Percentiles rank a stretch among this genome's conserved stretches.
Conservation (phyloP, 371 early-diverging fungal genomes). For the Actinomucor elegans region DNA sequence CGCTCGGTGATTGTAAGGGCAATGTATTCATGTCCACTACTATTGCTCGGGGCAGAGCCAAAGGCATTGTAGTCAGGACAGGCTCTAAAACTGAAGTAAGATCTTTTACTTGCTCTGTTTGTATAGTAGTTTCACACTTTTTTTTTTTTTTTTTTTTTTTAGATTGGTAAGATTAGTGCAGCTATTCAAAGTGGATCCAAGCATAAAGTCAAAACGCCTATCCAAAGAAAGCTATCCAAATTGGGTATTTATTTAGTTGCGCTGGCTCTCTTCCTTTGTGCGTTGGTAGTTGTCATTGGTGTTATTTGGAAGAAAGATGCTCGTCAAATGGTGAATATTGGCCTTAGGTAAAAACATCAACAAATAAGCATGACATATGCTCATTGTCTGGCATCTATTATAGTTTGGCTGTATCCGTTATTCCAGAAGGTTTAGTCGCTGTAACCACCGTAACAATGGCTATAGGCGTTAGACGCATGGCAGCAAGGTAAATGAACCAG, state of each 20-base stretch:
- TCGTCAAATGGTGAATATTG: slow-evolving; percentile 43
- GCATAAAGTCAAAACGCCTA: slow-evolving; percentile 69
- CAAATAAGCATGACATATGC: too few relatives aligned
- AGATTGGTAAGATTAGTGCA: slow-evolving; percentile 89
- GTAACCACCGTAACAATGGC: slow-evolving; percentile 95
- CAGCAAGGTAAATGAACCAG: slow-evolving; percentile 65
- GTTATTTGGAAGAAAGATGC: slow-evolving; percentile 64
- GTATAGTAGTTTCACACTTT: too few relatives aligned
- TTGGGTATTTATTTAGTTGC: slow-evolving; percentile 74
- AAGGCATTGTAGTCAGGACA: slow-evolving; percentile 75
- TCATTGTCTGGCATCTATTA: not conserved
- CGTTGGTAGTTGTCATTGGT: slow-evolving; percentile 81
- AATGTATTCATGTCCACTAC: slow-evolving; percentile 75
- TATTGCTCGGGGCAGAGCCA: slow-evolving; percentile 68
- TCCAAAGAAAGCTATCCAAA: slow-evolving; percentile 71
- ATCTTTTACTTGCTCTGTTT: not conserved
- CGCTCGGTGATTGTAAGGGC: slow-evolving; percentile 72
- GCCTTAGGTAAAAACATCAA: slow-evolving; percentile 52
- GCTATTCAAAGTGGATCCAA: slow-evolving; percentile 77
- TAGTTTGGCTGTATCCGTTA: slow-evolving; percentile 83
- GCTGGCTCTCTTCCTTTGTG: slow-evolving; percentile 79
- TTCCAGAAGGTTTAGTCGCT: slow-evolving; percentile 95
- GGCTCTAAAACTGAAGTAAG: slow-evolving; percentile 73
- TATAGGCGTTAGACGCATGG: slow-evolving; percentile 89
- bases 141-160: too few relatives aligned